Percentiles rank a stretch among this genome's conserved stretches.
phyloP scores from a whole-genome alignment of 331 rosid genomes.

The Malus hybrid region DNA sequence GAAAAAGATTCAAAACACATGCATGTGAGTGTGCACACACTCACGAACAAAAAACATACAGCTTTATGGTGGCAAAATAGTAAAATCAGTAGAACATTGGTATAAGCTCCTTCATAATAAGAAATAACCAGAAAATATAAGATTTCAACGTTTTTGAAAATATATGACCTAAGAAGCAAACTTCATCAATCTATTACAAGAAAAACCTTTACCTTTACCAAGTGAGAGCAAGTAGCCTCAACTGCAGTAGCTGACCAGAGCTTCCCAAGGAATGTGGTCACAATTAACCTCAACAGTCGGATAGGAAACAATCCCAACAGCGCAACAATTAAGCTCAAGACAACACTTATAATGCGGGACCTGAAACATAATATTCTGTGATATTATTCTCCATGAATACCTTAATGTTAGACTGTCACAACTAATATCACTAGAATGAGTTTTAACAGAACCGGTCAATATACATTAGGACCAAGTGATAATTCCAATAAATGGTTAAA shows the following conservation, averaged over 20 bases:
- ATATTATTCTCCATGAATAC: conserved; percentile 12
- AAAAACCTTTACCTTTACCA: conserved; percentile 54
- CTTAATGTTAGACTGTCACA: conserved; percentile 7
- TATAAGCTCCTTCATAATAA: neutral
- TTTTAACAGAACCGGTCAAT: neutral
- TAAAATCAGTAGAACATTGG: neutral
- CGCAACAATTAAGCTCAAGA: conserved; percentile 41
- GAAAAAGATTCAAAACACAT: neutral
- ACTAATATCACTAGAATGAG: neutral
- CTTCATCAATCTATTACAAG: conserved; percentile 4
- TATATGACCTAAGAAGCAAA: neutral
- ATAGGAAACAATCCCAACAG: conserved; percentile 62
- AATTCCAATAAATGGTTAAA: conserved; percentile 3
- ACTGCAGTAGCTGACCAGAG: conserved; percentile 75
- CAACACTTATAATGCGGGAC: conserved; percentile 38
- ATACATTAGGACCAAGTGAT: conserved; percentile 10
- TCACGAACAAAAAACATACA: neutral
- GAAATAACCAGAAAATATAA: neutral
- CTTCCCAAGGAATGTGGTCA: conserved; percentile 47
- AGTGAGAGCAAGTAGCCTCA: conserved; percentile 79
- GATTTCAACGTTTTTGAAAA: neutral
- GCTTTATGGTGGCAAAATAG: neutral
- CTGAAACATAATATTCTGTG: conserved; percentile 40
- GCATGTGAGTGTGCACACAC: no score
- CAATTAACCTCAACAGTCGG: conserved; percentile 39